A percentile compares a stretch with the other conserved stretches of the same genome.
Evolutionary conservation across 73 alveolate species (phyloP).

Genomic region (Paramecium biaurelia): DNA sequence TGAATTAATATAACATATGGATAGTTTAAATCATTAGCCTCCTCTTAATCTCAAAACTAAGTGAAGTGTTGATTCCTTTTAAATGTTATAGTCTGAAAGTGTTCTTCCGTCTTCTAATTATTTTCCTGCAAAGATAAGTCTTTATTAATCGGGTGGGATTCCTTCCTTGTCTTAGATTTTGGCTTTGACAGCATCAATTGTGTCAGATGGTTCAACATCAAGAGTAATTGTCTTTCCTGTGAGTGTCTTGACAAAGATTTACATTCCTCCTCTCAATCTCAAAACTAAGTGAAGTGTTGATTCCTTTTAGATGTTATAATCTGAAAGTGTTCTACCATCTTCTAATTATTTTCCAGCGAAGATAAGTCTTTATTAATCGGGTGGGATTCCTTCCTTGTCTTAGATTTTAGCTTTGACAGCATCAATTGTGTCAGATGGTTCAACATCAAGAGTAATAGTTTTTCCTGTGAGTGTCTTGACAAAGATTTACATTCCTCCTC

Average conservation of each 20-base stretch:
- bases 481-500: constrained; percentile 60
- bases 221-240: constrained; percentile 60
- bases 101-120: constrained; percentile 60
- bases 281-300: constrained; percentile 50
- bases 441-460: constrained; percentile 49
- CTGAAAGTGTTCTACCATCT: constrained; percentile 57
- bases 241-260: constrained; percentile 50
- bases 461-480: constrained; percentile 64
- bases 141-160: constrained; percentile 63
- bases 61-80: constrained; percentile 58
- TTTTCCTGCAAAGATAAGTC: constrained; percentile 62
- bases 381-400: constrained; percentile 67
- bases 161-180: constrained; percentile 65
- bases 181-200: constrained; percentile 54
- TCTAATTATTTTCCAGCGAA: constrained; percentile 59
- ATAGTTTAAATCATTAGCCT: constrained; percentile 22
- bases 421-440: constrained; percentile 60
- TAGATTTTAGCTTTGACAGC: constrained; percentile 49
- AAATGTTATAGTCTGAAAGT: constrained; percentile 51
- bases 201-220: constrained; percentile 62
- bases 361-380: constrained; percentile 58
- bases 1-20: not conserved
- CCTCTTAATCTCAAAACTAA: constrained; percentile 57
- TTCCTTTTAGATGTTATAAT: constrained; percentile 61
- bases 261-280: constrained; percentile 65